Evolutionary conservation across 225 moss, liverwort and hornwort species (phyloP).

Genomic region (Pseudoscleropodium purum): DNA sequence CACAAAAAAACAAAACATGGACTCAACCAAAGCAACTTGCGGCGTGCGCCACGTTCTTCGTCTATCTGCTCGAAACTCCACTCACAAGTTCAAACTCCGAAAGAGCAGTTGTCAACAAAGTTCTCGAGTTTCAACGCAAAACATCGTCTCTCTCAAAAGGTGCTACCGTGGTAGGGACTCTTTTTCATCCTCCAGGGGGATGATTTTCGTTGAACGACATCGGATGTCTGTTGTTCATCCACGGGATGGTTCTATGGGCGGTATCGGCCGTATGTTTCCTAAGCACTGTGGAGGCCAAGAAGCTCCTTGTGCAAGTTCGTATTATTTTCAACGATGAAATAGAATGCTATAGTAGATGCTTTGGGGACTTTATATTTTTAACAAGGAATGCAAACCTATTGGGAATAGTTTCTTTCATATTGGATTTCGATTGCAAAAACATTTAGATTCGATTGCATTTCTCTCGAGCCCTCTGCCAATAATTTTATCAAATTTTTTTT

Average conservation of each 20-base stretch:
- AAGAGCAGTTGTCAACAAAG: neutral
- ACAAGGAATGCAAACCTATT: neutral
- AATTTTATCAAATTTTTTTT: too few relatives aligned
- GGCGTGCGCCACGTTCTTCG: too few relatives aligned
- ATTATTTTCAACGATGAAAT: neutral
- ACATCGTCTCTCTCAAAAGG: neutral
- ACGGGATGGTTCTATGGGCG: neutral
- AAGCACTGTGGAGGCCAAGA: neutral
- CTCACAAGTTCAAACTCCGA: neutral
- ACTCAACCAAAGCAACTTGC: neutral
- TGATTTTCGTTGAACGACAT: neutral
- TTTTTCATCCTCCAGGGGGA: neutral
- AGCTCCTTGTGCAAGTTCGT: neutral
- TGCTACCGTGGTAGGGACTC: too few relatives aligned
- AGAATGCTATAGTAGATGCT: neutral
- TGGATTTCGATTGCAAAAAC: too few relatives aligned
- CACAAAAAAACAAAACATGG: too few relatives aligned
- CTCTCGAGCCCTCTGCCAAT: too few relatives aligned
- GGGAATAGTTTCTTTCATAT: too few relatives aligned
- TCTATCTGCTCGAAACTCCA: too few relatives aligned
- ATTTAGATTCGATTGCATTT: too few relatives aligned
- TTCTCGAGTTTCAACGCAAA: neutral
- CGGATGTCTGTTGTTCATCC: neutral
- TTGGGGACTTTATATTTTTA: neutral
- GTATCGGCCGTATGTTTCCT: neutral